phyloP scores from a whole-genome alignment of 306 rosid genomes.

The Sechiopsis laciniata region DNA sequence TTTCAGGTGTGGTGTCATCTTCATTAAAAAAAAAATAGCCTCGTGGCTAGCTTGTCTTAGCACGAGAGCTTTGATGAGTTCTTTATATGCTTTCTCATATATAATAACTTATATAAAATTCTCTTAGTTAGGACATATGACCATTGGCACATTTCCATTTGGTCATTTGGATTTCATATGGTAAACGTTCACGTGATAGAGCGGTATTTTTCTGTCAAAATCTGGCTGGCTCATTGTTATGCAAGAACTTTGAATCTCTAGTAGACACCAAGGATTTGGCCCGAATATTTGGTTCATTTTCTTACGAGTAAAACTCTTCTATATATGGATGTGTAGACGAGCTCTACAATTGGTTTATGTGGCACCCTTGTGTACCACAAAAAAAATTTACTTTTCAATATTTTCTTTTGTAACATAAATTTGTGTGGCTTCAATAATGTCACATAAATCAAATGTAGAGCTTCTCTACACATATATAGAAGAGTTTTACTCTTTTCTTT shows the following conservation, averaged over 20 bases:
- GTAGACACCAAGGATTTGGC: conserved; percentile 14
- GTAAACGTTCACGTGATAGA: conserved; percentile 35
- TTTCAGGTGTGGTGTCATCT: conserved; percentile 36
- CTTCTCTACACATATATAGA: too few species aligned
- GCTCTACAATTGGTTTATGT: too few species aligned
- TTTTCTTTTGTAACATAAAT: too few species aligned
- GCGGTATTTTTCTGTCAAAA: conserved; percentile 23
- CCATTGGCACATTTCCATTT: conserved; percentile 28
- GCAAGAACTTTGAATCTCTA: conserved; percentile 9
- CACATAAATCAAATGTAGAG: too few species aligned
- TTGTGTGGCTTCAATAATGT: too few species aligned
- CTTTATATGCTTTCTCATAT: conserved; percentile 15
- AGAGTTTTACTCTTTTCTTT: too few species aligned
- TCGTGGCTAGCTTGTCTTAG: conserved; percentile 10
- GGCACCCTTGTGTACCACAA: too few species aligned
- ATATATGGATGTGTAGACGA: too few species aligned
- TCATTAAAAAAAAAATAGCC: conserved; percentile 15
- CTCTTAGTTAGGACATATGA: too few species aligned
- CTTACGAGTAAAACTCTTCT: too few species aligned
- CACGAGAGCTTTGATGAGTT: conserved; percentile 17
- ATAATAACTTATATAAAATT: conserved; percentile 9
- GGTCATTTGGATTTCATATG: conserved; percentile 21
- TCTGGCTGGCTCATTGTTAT: conserved; percentile 27
- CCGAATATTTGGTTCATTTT: conserved; percentile 17
- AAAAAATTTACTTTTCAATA: too few species aligned